Base-by-base conservation (phyloP, 768 basidiomycete species). In the Artomyces pyxidatus region DNA sequence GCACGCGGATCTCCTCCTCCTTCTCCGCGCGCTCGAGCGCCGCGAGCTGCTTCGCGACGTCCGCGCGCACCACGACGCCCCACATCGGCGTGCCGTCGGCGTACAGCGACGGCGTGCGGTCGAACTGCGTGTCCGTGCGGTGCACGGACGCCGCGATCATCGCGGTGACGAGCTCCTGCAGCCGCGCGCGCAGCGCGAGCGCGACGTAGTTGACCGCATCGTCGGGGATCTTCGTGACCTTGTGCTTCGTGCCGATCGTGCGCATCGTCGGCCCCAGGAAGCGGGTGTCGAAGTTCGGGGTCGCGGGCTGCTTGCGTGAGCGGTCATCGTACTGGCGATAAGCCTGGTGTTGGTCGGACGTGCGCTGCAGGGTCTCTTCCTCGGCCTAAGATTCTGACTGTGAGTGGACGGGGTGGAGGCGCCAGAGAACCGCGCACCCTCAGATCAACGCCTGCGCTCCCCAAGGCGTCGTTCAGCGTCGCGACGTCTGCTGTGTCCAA, bases 391-490 rank as follows among this genome's bases (percentile, higher is more conserved):
- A 17, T 46, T 41, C 40, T 25, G 11, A 52, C 46, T 2, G 26
- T 44, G 12, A 30, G 45, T 23, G 17, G 19, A 5, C 8, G 22
- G 12, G 29, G 6, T 17, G 30, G 21, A 25, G 12, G 27, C 6
- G 9, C 3, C n/a, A 30, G 25, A 27, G 47, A 25, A 14, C 27
- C 16, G 64, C 74, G 53, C 55, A 86, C 88, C 61, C 85, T 68
- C n/a, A 92, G 68, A 67, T 92, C 89, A 6, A 92, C 88, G 10
- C 89, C 88, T 6, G 88, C 88, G 59, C 87, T 88, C 4, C 88
- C 89, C 1, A 92, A 67, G 4, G 88, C 89, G 56, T 92, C 88
- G 48, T 88, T 90, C 37, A 92, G 59, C 6, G 84, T 86, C 10
- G 87, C 78, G 28, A 90, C 77, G 58, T 90, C 88, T 3, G 81